A percentile compares a stretch with the other conserved stretches of the same genome.
These are phyloP conservation scores for Cryphonectria nitschkei DNA, from an alignment of 2,329 filamentous ascomycete genomes.

Conservation along the genomic window DNA sequence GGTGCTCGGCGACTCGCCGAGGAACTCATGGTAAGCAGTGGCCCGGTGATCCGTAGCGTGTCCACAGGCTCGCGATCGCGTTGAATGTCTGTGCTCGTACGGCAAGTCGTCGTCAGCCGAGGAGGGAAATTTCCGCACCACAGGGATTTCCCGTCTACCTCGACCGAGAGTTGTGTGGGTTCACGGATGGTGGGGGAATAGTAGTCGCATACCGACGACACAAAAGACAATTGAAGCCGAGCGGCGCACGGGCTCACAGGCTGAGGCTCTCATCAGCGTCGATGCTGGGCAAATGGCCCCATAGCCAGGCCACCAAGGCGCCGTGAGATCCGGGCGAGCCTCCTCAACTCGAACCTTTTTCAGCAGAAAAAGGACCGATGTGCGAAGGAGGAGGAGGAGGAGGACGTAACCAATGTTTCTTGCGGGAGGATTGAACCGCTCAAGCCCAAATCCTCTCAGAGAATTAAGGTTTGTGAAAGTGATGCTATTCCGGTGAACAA, in stretches of 20 bases:
- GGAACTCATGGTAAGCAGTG: not conserved
- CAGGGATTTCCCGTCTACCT: not conserved
- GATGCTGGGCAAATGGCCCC: not conserved
- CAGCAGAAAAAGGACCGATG: not conserved
- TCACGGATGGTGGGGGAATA: not conserved
- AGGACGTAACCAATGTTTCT: not conserved
- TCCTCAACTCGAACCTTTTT: not conserved
- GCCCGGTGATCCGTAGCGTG: not conserved
- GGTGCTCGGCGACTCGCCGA: not conserved
- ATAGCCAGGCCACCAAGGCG: not conserved
- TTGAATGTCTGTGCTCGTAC: not conserved
- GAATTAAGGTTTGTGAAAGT: not conserved
- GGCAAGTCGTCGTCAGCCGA: slow-evolving; percentile 4
- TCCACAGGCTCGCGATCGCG: not conserved
- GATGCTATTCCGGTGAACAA: slow-evolving; percentile 2
- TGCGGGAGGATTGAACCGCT: not conserved
- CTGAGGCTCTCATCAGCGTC: slow-evolving; percentile 10
- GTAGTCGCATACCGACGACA: not conserved
- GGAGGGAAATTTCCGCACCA: not conserved
- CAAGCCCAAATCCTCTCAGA: not conserved
- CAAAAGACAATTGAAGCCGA: not conserved
- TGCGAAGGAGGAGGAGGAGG: not conserved
- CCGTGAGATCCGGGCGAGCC: not conserved
- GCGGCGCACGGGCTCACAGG: not conserved
- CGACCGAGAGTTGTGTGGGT: not conserved